phyloP scores from a whole-genome alignment of 202 grass and related monocot genomes.

The Digitaria exilis region DNA sequence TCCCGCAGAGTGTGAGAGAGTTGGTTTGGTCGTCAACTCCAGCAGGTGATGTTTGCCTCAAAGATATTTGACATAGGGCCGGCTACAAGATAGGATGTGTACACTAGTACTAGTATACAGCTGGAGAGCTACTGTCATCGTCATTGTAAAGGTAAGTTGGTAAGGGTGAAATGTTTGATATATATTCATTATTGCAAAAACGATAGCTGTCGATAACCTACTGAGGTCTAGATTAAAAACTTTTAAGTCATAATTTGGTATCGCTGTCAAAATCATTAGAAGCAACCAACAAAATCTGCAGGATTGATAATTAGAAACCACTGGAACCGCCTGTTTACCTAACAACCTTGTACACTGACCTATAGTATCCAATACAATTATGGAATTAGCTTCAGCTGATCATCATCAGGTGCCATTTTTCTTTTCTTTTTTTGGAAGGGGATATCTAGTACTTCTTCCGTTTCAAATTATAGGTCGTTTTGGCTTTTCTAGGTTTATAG shows the following conservation, averaged over 20 bases:
- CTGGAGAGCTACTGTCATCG: constrained; percentile 20
- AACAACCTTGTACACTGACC: background rate
- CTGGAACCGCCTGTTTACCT: background rate
- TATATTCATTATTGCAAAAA: background rate
- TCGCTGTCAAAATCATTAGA: constrained; percentile 15
- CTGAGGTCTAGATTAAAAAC: background rate
- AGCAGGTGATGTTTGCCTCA: constrained; percentile 23
- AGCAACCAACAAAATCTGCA: background rate
- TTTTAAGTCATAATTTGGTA: background rate
- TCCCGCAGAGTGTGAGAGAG: background rate
- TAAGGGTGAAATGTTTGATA: background rate
- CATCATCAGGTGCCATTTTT: background rate
- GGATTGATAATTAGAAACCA: constrained; percentile 22
- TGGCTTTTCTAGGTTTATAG: too few species aligned
- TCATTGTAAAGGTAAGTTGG: constrained; percentile 24
- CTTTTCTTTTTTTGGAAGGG: background rate
- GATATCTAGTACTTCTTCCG: too few species aligned
- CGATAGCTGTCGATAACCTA: constrained; percentile 2
- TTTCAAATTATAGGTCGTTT: too few species aligned
- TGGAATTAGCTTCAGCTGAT: background rate
- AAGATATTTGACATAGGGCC: too few species aligned
- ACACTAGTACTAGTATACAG: background rate
- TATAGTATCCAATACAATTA: background rate
- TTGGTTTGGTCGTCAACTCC: constrained; percentile 27
- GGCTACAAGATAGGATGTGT: too few species aligned